Evolutionary conservation across 2,329 filamentous ascomycete species (phyloP).

Genomic region (Clarireedia homoeocarpa): DNA sequence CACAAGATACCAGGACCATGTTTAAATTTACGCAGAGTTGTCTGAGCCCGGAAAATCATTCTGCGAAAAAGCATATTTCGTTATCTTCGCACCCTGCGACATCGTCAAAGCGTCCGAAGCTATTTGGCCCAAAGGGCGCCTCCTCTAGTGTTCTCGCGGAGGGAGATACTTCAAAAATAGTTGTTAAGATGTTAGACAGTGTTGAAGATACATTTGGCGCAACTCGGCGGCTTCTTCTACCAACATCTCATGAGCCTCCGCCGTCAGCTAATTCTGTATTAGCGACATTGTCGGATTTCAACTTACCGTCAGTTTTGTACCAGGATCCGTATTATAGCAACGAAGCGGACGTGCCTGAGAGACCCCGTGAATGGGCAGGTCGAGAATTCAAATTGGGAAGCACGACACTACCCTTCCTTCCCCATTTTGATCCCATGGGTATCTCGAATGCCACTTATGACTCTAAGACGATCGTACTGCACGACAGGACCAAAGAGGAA

Average conservation of each 20-base stretch:
- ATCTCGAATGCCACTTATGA: slow-evolving; percentile 48
- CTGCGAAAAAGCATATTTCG: neutral
- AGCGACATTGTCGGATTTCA: slow-evolving; percentile 48
- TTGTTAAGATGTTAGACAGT: neutral
- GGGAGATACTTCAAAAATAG: neutral
- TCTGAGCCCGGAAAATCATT: slow-evolving; percentile 28
- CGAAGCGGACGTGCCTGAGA: slow-evolving; percentile 73
- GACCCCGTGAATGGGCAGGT: slow-evolving; percentile 76
- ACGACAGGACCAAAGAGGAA: slow-evolving; percentile 46
- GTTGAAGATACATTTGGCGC: neutral
- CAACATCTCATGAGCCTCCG: slow-evolving; percentile 24
- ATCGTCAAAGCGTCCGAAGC: neutral
- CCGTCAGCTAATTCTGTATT: slow-evolving; percentile 41
- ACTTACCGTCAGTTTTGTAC: slow-evolving; percentile 64
- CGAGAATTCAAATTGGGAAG: slow-evolving; percentile 74
- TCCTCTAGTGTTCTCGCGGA: no score
- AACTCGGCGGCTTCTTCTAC: neutral
- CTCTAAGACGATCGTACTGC: slow-evolving; percentile 37
- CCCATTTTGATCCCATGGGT: slow-evolving; percentile 63
- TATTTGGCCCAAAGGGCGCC: no score
- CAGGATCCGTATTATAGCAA: slow-evolving; percentile 81
- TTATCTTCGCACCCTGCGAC: neutral
- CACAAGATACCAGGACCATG: slow-evolving; percentile 54
- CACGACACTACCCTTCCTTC: slow-evolving; percentile 69
- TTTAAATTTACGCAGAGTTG: slow-evolving; percentile 60